Evolutionary conservation across 352 stramenopile genomes (phyloP).

Genomic region (Phytopythium chamaehyphon): DNA sequence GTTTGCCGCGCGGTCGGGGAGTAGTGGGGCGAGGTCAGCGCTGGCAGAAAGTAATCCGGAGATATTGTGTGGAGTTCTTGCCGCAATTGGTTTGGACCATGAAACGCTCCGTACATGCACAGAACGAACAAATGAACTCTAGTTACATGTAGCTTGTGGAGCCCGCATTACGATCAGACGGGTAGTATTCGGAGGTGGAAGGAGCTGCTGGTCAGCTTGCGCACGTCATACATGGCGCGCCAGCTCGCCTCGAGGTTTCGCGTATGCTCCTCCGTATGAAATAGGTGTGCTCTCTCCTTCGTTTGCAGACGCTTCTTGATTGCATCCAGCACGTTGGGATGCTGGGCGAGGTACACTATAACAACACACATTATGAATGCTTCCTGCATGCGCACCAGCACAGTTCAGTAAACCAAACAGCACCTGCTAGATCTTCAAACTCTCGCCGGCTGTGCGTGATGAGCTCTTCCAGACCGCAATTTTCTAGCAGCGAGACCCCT

Average conservation of each 20-base stretch:
- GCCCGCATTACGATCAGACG: too few relatives aligned
- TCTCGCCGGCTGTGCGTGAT: slow-evolving; percentile 40
- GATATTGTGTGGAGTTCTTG: slow-evolving; percentile 77
- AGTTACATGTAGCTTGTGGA: too few relatives aligned
- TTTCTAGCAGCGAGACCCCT: slow-evolving; percentile 39
- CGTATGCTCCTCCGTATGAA: slow-evolving; percentile 32
- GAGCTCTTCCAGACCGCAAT: slow-evolving; percentile 27
- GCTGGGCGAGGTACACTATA: slow-evolving; percentile 34
- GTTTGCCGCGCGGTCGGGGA: slow-evolving; percentile 7
- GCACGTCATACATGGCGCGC: slow-evolving; percentile 2
- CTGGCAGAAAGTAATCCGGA: slow-evolving; percentile 48
- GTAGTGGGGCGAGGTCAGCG: slow-evolving; percentile 12
- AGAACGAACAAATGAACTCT: too few relatives aligned
- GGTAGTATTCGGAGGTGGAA: slow-evolving; percentile 5
- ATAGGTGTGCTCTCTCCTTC: slow-evolving; percentile 19
- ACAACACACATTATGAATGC: too few relatives aligned
- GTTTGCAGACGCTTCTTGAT: slow-evolving; percentile 21
- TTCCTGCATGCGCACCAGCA: too few relatives aligned
- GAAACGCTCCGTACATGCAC: slow-evolving; percentile 43
- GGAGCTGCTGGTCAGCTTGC: neutral
- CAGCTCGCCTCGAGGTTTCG: slow-evolving; percentile 27
- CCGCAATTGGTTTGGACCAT: slow-evolving; percentile 72
- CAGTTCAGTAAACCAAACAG: too few relatives aligned
- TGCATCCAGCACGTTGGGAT: slow-evolving; percentile 8
- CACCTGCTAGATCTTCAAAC: slow-evolving; percentile 51